Percentiles rank a stretch among this genome's conserved stretches.
Evolutionary conservation across 169 alveolate species (phyloP).

Genomic region (Plasmodium inui): DNA sequence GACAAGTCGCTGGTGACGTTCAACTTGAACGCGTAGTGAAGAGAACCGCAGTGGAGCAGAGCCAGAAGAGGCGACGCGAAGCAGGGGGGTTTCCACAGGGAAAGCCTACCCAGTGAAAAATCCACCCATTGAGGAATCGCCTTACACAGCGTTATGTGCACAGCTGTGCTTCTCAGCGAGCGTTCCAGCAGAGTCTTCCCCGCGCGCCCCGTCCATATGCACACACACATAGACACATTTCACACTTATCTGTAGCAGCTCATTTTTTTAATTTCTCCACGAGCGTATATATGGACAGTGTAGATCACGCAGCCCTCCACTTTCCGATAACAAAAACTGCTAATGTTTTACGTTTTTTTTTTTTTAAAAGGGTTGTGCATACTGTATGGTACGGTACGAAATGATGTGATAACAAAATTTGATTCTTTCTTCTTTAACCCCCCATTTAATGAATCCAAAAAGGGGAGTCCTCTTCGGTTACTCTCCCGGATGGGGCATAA

Average conservation of each 20-base stretch:
- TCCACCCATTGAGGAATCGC: neutral
- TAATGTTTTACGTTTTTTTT: slow-evolving; percentile 3
- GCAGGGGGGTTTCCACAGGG: neutral
- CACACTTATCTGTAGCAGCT: neutral
- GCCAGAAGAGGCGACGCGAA: neutral
- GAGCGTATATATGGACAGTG: neutral
- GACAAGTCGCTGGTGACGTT: slow-evolving; percentile 17
- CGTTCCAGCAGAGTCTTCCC: neutral
- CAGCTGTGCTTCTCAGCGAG: neutral
- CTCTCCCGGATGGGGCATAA: neutral
- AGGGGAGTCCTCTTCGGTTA: neutral
- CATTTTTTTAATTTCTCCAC: neutral
- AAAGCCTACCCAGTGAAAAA: neutral
- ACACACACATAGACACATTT: neutral
- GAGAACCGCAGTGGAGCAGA: neutral
- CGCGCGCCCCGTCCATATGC: neutral
- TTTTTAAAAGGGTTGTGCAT: neutral
- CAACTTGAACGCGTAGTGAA: slow-evolving; percentile 5
- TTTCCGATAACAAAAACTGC: neutral
- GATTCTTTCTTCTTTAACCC: neutral
- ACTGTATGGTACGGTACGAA: neutral
- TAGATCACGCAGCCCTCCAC: neutral
- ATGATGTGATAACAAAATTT: neutral
- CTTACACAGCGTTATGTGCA: neutral
- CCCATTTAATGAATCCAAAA: neutral